These are phyloP conservation scores for Bolboschoenoplectus hybrid DNA, from an alignment of 202 grass and related monocot genomes.

Conservation along the genomic window DNA sequence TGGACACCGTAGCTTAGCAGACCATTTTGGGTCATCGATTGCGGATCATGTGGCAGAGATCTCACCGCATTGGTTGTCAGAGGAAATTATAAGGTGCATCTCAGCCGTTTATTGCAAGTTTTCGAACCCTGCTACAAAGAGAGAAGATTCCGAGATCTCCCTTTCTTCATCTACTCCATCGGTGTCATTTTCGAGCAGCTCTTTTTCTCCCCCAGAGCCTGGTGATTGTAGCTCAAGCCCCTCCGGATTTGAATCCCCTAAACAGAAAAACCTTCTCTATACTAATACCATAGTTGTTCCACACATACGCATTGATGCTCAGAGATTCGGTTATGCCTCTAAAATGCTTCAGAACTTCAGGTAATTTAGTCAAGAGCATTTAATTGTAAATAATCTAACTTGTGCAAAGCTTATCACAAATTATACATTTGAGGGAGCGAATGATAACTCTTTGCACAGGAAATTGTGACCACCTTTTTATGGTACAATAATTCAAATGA, in stretches of 20 bases:
- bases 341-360: slow-evolving; percentile 88
- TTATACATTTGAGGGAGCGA: not conserved
- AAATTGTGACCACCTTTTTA: not conserved
- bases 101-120: slow-evolving; percentile 95
- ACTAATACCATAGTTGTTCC: slow-evolving; percentile 61
- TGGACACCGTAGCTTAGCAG: slow-evolving; percentile 71
- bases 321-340: slow-evolving; percentile 89
- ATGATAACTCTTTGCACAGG: not conserved
- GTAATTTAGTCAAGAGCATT: slow-evolving; percentile 45
- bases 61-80: slow-evolving; percentile 78
- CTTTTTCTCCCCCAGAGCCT: slow-evolving; percentile 59
- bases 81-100: slow-evolving; percentile 92
- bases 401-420: not conserved
- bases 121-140: slow-evolving; percentile 48
- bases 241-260: slow-evolving; percentile 49
- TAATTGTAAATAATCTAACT: not conserved
- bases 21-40: slow-evolving; percentile 84
- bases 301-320: slow-evolving; percentile 75
- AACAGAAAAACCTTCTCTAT: slow-evolving; percentile 49
- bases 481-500: slow-evolving; percentile 19
- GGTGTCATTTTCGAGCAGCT: slow-evolving; percentile 69
- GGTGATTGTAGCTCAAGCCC: slow-evolving; percentile 56
- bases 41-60: slow-evolving; percentile 81
- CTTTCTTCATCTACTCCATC: slow-evolving; percentile 57
- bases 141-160: slow-evolving; percentile 44